phyloP scores from a whole-genome alignment of 2,329 filamentous ascomycete genomes.

The Alternaria solani region DNA sequence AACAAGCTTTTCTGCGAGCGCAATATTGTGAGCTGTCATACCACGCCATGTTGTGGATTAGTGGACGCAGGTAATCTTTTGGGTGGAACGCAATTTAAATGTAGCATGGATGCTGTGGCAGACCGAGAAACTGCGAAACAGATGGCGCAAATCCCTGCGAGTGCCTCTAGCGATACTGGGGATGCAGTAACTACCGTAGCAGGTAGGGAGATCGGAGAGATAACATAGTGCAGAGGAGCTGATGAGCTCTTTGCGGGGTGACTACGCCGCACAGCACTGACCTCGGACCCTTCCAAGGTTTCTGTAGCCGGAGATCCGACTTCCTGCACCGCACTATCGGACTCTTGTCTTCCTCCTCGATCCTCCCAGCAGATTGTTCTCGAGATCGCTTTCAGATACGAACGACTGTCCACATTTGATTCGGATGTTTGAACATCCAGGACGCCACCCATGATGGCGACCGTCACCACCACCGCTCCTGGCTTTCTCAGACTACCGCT shows the following conservation, averaged over 20 bases:
- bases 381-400: too few relatives aligned
- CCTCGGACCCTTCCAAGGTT: not conserved
- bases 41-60: not conserved
- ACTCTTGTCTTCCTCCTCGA: not conserved
- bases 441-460: not conserved
- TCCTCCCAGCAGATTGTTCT: not conserved
- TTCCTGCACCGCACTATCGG: not conserved
- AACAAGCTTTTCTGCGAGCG: not conserved
- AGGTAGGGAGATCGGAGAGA: too few relatives aligned
- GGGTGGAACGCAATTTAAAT: not conserved
- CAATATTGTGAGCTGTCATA: not conserved
- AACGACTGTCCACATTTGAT: not conserved
- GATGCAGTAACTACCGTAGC: not conserved
- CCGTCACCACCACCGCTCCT: not conserved
- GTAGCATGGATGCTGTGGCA: not conserved
- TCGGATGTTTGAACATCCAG: not conserved
- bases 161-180: not conserved
- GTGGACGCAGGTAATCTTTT: not conserved
- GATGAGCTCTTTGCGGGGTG: not conserved
- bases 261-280: not conserved
- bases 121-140: not conserved
- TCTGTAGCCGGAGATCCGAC: not conserved
- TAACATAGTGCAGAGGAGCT: not conserved
- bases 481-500: slow-evolving; percentile 2
- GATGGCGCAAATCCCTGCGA: not conserved